Conservation (phyloP, 805 yeast genomes). For the Myxozyma lipomycoides region DNA sequence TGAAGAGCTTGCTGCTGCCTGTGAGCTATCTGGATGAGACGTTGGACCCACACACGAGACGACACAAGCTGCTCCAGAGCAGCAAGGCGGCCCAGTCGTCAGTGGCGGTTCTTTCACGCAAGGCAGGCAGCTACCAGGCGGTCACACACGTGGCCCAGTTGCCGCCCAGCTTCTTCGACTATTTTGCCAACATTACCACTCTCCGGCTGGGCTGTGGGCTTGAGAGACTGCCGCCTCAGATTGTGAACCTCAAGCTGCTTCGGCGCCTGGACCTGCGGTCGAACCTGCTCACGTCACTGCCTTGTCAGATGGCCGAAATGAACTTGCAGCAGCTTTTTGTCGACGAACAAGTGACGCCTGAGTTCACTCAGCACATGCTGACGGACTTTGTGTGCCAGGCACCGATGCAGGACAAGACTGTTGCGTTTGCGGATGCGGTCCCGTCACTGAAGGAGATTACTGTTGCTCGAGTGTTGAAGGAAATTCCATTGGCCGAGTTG, state of each 20-base stretch:
- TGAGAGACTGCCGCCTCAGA: constrained; percentile 22
- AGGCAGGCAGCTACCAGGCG: constrained; percentile 1
- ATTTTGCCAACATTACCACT: constrained; percentile 13
- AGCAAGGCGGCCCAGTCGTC: constrained; percentile 6
- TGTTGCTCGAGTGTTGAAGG: constrained; percentile 6
- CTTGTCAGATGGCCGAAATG: constrained; percentile 13
- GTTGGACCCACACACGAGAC: background rate
- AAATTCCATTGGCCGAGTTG: constrained; percentile 18
- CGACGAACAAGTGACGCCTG: constrained; percentile 19
- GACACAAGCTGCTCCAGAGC: constrained; percentile 9
- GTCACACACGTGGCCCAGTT: constrained; percentile 20
- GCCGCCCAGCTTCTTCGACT: constrained; percentile 22
- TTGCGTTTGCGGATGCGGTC: constrained; percentile 17
- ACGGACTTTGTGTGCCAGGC: constrained; percentile 17
- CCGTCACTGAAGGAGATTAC: constrained; percentile 16
- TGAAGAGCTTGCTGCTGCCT: background rate
- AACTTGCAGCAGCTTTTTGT: constrained; percentile 16
- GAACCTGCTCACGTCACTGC: constrained; percentile 15
- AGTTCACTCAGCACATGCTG: constrained; percentile 16
- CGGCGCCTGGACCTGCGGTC: constrained; percentile 14
- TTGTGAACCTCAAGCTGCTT: constrained; percentile 13
- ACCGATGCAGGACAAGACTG: background rate
- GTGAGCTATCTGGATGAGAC: background rate
- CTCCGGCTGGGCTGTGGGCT: constrained; percentile 21
- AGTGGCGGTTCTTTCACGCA: constrained; percentile 18